phyloP scores from a whole-genome alignment of 2,329 filamentous ascomycete species.

The Aspergillus tamarii region DNA sequence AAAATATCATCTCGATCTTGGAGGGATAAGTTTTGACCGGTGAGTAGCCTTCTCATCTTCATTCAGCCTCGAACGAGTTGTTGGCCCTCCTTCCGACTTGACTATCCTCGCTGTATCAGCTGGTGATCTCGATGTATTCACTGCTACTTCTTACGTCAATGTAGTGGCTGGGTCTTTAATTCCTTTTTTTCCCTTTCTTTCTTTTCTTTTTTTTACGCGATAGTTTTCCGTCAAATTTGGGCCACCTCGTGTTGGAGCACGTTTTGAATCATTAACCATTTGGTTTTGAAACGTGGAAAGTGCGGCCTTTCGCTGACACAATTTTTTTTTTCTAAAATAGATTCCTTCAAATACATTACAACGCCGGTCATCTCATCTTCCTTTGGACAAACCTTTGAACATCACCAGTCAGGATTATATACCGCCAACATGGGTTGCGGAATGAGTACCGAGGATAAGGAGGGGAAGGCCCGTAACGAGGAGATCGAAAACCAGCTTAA shows the following conservation, averaged over 20 bases:
- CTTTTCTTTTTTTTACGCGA: constrained; percentile 5
- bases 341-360: constrained; percentile 13
- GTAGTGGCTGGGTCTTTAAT: constrained; percentile 9
- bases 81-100: not conserved
- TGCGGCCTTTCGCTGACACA: constrained; percentile 17
- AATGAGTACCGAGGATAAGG: constrained; percentile 99
- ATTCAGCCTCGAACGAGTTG: not conserved
- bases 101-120: not conserved
- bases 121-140: constrained; percentile 13
- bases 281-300: constrained; percentile 13
- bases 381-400: constrained; percentile 6
- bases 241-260: constrained; percentile 16
- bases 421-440: constrained; percentile 92
- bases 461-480: constrained; percentile 99
- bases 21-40: not conserved
- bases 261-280: constrained; percentile 15
- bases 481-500: constrained; percentile 99
- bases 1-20: not conserved
- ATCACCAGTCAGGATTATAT: constrained; percentile 17
- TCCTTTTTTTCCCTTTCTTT: not conserved
- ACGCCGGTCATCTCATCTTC: constrained; percentile 14
- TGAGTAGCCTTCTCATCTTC: constrained; percentile 7
- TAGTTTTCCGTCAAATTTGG: not conserved
- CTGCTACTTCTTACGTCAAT: constrained; percentile 24
- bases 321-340: constrained; percentile 8